These are phyloP conservation scores for Paraconiothyrium sp. DNA, from an alignment of 2,329 filamentous ascomycete species.

Conservation along the genomic window DNA sequence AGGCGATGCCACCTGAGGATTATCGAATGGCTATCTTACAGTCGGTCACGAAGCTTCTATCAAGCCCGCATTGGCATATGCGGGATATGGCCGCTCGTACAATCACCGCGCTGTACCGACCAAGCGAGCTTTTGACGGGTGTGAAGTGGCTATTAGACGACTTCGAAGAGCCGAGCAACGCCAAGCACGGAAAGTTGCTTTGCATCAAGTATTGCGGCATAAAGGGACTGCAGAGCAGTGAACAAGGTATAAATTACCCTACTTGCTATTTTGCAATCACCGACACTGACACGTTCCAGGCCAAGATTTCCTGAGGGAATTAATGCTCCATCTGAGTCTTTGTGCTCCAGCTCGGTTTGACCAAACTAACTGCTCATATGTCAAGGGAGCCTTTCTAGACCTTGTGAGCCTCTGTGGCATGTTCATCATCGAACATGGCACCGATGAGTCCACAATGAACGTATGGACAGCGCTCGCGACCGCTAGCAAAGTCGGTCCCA, in stretches of 20 bases:
- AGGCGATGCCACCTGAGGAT: constrained; percentile 71
- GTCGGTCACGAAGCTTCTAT: constrained; percentile 70
- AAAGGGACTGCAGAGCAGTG: constrained; percentile 29
- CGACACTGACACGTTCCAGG: constrained; percentile 23
- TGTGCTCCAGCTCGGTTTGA: constrained; percentile 28
- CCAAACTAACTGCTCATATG: constrained; percentile 40
- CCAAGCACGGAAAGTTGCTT: constrained; percentile 43
- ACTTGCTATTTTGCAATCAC: neutral
- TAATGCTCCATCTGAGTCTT: constrained; percentile 32
- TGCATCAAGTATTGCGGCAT: constrained; percentile 43
- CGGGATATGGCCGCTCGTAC: constrained; percentile 82
- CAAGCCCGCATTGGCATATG: constrained; percentile 79
- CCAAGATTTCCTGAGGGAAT: constrained; percentile 24
- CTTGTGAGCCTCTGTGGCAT: constrained; percentile 41
- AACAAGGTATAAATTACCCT: constrained; percentile 1
- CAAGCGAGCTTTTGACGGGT: constrained; percentile 33
- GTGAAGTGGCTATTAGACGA: constrained; percentile 31
- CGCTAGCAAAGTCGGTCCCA: constrained; percentile 32
- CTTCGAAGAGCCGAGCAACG: constrained; percentile 30
- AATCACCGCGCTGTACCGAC: constrained; percentile 54
- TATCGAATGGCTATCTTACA: constrained; percentile 65
- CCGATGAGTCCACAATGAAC: constrained; percentile 26
- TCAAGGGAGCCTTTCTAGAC: constrained; percentile 50
- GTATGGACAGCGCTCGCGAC: constrained; percentile 33
- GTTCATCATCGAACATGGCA: constrained; percentile 30